Percentiles rank a stretch among this genome's conserved stretches.
phyloP scores from a whole-genome alignment of 2,329 filamentous ascomycete species.

The Claviceps digitariae region DNA sequence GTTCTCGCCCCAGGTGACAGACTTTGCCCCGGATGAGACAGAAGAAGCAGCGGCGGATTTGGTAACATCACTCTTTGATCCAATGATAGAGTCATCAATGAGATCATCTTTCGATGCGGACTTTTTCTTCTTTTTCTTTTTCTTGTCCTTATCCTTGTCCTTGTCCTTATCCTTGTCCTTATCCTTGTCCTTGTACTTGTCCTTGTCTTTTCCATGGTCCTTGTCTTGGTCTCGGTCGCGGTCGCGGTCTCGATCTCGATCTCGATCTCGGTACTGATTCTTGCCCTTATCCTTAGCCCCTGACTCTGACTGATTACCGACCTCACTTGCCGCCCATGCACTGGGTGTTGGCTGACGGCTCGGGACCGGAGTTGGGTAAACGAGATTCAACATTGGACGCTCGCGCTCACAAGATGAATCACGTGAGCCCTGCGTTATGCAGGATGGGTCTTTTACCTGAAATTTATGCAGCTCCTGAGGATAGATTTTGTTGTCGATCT shows the following conservation, averaged over 20 bases:
- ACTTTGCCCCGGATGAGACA: slow-evolving; percentile 32
- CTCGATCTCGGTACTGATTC: background rate
- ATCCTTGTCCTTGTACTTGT: background rate
- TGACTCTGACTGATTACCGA: background rate
- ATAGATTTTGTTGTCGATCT: slow-evolving; percentile 43
- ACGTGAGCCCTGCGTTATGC: slow-evolving; percentile 27
- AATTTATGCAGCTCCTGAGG: slow-evolving; percentile 35
- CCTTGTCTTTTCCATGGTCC: background rate
- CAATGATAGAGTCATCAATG: slow-evolving; percentile 23
- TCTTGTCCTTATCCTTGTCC: slow-evolving; percentile 6
- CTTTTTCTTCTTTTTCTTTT: slow-evolving; percentile 8
- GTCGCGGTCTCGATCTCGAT: background rate
- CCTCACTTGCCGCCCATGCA: slow-evolving; percentile 6
- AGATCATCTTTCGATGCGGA: slow-evolving; percentile 12
- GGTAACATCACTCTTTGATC: slow-evolving; percentile 28
- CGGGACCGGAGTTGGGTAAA: slow-evolving; percentile 42
- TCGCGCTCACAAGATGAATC: slow-evolving; percentile 42
- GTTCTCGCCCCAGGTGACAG: slow-evolving; percentile 52
- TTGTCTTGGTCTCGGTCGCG: background rate
- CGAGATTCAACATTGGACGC: slow-evolving; percentile 45
- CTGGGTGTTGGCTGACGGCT: slow-evolving; percentile 31
- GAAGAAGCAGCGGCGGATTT: slow-evolving; percentile 10
- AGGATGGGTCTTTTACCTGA: slow-evolving; percentile 14
- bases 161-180: slow-evolving; percentile 5
- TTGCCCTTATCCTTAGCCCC: background rate